These are phyloP conservation scores for Sugiyamaella castrensis DNA, from an alignment of 1,139 yeast species.

Conservation along the genomic window DNA sequence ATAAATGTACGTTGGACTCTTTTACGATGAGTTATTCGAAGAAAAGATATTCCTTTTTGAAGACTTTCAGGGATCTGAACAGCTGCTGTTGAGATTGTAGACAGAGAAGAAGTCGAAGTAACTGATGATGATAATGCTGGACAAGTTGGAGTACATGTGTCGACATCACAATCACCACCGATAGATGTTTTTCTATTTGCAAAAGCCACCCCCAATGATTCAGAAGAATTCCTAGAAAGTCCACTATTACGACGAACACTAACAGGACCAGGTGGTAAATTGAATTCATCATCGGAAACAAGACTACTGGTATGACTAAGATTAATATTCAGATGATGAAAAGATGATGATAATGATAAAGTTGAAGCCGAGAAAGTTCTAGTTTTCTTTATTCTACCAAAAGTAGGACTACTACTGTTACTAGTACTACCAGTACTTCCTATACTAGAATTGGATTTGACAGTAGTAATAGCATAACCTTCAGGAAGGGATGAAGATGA, in stretches of 20 bases:
- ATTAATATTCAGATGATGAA: neutral
- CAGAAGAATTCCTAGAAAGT: conserved; percentile 19
- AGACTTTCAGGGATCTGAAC: conserved; percentile 35
- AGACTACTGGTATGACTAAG: conserved; percentile 2
- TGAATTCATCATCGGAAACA: conserved; percentile 18
- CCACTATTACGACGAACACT: conserved; percentile 21
- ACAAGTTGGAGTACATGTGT: neutral
- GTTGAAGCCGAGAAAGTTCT: conserved; percentile 23
- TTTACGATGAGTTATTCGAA: conserved; percentile 69
- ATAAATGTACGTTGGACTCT: conserved; percentile 52
- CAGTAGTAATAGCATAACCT: conserved; percentile 1
- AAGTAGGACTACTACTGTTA: neutral
- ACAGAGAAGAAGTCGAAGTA: neutral
- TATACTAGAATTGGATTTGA: conserved; percentile 1
- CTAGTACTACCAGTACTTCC: conserved; percentile 2
- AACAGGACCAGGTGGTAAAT: conserved; percentile 22
- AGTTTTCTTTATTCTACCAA: conserved; percentile 1
- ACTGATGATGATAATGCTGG: neutral
- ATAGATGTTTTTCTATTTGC: neutral
- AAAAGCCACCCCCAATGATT: conserved; percentile 13
- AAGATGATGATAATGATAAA: conserved; percentile 9
- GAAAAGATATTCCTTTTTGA: conserved; percentile 42
- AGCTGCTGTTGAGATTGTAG: neutral
- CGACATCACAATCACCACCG: neutral
- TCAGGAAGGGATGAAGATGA: conserved; percentile 8